Evolutionary conservation across 2,329 filamentous ascomycete genomes (phyloP).

Genomic region (Hypoxylon sp.): DNA sequence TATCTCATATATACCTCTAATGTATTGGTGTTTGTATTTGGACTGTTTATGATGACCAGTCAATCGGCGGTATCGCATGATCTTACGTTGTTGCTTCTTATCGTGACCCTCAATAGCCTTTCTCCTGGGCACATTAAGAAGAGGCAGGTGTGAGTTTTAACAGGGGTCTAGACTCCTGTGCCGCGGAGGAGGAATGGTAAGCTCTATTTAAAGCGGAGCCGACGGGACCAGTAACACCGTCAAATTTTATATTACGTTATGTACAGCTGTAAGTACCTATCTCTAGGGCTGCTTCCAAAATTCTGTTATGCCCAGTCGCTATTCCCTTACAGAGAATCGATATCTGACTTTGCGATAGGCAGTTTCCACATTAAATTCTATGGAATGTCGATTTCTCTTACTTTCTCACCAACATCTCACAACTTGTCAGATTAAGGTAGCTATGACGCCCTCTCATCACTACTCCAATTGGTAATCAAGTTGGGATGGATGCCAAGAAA

Average conservation of each 20-base stretch:
- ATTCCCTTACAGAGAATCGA: neutral
- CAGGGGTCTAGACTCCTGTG: conserved; percentile 22
- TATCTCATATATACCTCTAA: neutral
- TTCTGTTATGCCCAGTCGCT: neutral
- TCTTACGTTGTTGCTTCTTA: conserved; percentile 9
- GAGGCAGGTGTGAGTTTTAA: conserved; percentile 8
- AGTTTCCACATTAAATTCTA: neutral
- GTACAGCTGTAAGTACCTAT: neutral
- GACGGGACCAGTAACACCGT: conserved; percentile 24
- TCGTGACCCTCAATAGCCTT: conserved; percentile 2
- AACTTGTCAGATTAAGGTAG: conserved; percentile 5
- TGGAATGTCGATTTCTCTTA: neutral
- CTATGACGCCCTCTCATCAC: neutral
- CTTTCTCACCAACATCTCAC: neutral
- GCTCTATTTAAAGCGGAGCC: conserved; percentile 35
- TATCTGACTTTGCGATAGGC: neutral
- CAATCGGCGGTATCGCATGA: neutral
- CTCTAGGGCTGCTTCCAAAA: neutral
- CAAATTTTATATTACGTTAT: conserved; percentile 7
- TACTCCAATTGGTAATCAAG: neutral
- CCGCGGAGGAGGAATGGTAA: conserved; percentile 7
- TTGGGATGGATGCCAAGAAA: conserved; percentile 25
- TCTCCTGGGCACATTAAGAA: neutral
- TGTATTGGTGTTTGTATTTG: neutral
- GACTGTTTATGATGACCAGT: neutral